Conservation (phyloP, 2,329 filamentous ascomycete species). For the Fusarium tanahbumbuense region DNA sequence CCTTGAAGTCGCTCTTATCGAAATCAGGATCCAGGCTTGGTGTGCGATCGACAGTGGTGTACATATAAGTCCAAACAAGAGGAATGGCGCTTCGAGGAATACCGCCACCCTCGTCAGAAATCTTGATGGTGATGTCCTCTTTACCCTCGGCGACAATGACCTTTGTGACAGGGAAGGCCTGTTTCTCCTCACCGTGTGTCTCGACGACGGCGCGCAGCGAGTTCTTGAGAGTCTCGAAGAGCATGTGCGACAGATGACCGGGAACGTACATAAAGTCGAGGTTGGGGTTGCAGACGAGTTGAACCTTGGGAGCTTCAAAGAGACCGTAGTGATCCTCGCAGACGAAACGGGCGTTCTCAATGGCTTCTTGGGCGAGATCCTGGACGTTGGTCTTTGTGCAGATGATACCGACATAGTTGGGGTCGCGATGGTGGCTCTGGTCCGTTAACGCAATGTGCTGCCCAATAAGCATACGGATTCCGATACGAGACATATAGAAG, state of each 20-base stretch:
- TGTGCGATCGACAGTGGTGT: slow-evolving; percentile 96
- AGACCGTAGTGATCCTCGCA: slow-evolving; percentile 98
- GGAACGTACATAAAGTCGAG: slow-evolving; percentile 99
- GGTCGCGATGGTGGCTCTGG: slow-evolving; percentile 88
- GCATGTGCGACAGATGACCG: slow-evolving; percentile 98
- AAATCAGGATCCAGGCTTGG: slow-evolving; percentile 96
- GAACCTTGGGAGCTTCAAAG: slow-evolving; percentile 95
- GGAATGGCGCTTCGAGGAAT: slow-evolving; percentile 94
- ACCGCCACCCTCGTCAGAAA: slow-evolving; percentile 95
- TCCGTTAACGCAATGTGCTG: slow-evolving; percentile 98
- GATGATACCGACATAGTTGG: slow-evolving; percentile 97
- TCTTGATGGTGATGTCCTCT: slow-evolving; percentile 99
- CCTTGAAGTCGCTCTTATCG: slow-evolving; percentile 99
- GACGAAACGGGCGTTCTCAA: slow-evolving; percentile 98
- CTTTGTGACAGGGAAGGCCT: slow-evolving; percentile 96
- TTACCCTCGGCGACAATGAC: slow-evolving; percentile 98
- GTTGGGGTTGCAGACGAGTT: slow-evolving; percentile 93
- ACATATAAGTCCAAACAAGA: slow-evolving; percentile 99
- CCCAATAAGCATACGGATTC: slow-evolving; percentile 98
- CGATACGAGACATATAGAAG: slow-evolving; percentile 99
- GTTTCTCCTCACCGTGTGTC: slow-evolving; percentile 92
- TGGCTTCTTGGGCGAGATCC: slow-evolving; percentile 94
- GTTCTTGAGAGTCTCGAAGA: slow-evolving; percentile 99
- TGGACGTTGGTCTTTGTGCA: slow-evolving; percentile 98
- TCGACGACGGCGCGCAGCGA: slow-evolving; percentile 96